Evolutionary conservation across 345 rosid genomes (phyloP).

Genomic region (Trapa incisa): DNA sequence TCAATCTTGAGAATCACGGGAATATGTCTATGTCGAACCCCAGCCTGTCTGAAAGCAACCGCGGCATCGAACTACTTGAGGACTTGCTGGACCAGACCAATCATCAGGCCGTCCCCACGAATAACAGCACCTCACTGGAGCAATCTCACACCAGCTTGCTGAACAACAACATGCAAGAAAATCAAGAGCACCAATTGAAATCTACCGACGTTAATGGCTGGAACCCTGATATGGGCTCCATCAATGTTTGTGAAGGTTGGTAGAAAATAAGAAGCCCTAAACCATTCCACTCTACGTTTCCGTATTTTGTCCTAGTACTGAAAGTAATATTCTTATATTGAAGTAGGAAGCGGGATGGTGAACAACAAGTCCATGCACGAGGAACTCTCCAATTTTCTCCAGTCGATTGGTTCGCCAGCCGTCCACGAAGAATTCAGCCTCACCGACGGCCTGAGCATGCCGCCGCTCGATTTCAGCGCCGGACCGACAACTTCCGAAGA

Average conservation of each 20-base stretch:
- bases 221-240: conserved; percentile 11
- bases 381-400: conserved; percentile 33
- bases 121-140: conserved; percentile 16
- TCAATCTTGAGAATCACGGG: not conserved
- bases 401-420: conserved; percentile 16
- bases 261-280: not conserved
- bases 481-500: not conserved
- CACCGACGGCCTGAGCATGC: conserved; percentile 1
- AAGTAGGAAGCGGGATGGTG: conserved; percentile 23
- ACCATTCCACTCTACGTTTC: too few relatives aligned
- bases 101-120: conserved; percentile 13
- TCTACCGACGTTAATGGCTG: conserved; percentile 7
- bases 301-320: too few relatives aligned
- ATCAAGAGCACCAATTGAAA: conserved; percentile 8
- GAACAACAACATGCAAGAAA: conserved; percentile 8
- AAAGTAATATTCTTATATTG: not conserved
- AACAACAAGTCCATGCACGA: conserved; percentile 20
- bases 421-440: conserved; percentile 14
- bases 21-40: not conserved
- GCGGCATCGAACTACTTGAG: conserved; percentile 31
- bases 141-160: conserved; percentile 1
- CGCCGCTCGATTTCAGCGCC: not conserved
- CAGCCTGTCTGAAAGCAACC: conserved; percentile 4
- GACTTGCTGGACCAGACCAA: conserved; percentile 43
- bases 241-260: conserved; percentile 25